phyloP scores from a whole-genome alignment of 305 asterid species.

The Andrographis paniculata region DNA sequence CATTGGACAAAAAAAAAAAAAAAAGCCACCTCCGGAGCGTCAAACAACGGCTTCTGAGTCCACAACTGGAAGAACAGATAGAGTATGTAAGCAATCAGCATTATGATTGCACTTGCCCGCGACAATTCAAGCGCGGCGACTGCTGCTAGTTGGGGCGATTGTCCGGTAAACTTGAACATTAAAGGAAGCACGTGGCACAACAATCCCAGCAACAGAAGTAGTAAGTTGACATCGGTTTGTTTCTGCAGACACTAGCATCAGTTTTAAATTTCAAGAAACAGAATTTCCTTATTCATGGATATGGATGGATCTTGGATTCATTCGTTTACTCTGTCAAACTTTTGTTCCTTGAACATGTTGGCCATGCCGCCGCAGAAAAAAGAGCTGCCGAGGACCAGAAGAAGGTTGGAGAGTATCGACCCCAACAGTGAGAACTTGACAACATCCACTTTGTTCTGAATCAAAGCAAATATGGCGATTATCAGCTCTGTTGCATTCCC shows the following conservation, averaged over 20 bases:
- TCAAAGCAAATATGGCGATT: conserved; percentile 66
- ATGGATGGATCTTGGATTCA: too few species aligned
- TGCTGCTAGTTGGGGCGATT: conserved; percentile 24
- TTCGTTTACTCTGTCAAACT: conserved; percentile 67
- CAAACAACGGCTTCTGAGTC: conserved; percentile 75
- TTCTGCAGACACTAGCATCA: too few species aligned
- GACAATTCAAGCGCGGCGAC: conserved; percentile 50
- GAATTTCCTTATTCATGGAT: too few species aligned
- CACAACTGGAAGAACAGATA: conserved; percentile 72
- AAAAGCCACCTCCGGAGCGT: conserved; percentile 45
- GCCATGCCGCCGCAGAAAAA: conserved; percentile 77
- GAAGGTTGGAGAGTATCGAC: conserved; percentile 80
- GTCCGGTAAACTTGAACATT: conserved; percentile 41
- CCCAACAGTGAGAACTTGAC: conserved; percentile 79
- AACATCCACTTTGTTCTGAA: conserved; percentile 54
- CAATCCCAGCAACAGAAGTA: conserved; percentile 60
- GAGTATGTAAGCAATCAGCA: conserved; percentile 65
- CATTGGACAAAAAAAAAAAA: background rate
- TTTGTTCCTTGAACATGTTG: conserved; percentile 45
- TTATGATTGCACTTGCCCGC: conserved; percentile 61
- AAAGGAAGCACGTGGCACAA: conserved; percentile 62
- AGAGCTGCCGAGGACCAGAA: conserved; percentile 78
- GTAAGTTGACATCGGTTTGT: conserved; percentile 82
- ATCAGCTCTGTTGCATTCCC: conserved; percentile 88
- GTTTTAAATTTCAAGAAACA: too few species aligned